These are phyloP conservation scores for Exophiala xenobiotica DNA, from an alignment of 2,329 filamentous ascomycete species.

Conservation along the genomic window DNA sequence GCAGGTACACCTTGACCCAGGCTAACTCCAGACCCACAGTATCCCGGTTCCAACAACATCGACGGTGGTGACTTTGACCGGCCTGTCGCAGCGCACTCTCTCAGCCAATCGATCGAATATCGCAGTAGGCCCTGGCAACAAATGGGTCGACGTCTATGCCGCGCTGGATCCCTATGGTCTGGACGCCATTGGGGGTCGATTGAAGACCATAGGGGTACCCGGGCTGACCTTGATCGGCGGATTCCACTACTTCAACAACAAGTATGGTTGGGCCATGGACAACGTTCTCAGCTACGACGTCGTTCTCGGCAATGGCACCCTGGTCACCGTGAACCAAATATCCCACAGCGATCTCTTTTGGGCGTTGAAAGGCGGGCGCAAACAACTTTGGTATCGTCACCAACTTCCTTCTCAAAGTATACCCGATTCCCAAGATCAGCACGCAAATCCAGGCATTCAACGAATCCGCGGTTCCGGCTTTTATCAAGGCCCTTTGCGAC, in stretches of 20 bases:
- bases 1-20: too few relatives aligned
- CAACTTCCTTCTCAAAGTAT: background rate
- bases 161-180: constrained; percentile 31
- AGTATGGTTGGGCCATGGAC: constrained; percentile 54
- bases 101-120: constrained; percentile 27
- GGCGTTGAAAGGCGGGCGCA: constrained; percentile 57
- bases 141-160: constrained; percentile 35
- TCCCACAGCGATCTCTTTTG: constrained; percentile 54
- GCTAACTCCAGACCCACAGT: background rate
- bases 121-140: constrained; percentile 32
- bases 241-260: background rate
- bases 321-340: constrained; percentile 53
- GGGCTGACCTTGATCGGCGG: constrained; percentile 51
- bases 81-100: constrained; percentile 15
- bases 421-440: background rate
- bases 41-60: background rate
- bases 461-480: background rate
- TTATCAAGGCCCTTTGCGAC: background rate
- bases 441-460: background rate
- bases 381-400: constrained; percentile 61
- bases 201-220: constrained; percentile 38
- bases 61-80: background rate
- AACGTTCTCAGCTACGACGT: constrained; percentile 52
- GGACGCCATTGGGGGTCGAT: constrained; percentile 35
- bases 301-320: constrained; percentile 35